These are phyloP conservation scores for Amanita fuliginea DNA, from an alignment of 768 basidiomycete species.

Conservation along the genomic window DNA sequence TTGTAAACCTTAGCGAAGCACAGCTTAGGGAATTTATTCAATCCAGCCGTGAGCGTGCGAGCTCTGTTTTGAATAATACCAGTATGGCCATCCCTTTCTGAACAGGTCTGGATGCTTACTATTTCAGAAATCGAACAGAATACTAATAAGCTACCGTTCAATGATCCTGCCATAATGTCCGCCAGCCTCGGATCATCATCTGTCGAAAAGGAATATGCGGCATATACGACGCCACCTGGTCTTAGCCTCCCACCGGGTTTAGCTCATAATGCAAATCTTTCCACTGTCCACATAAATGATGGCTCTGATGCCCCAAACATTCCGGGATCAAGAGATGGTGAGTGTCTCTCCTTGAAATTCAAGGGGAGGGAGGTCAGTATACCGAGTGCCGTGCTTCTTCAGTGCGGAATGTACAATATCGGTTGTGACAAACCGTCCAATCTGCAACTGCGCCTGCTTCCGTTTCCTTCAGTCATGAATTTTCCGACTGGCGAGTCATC, in stretches of 20 bases:
- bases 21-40: constrained; percentile 70
- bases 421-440: constrained; percentile 45
- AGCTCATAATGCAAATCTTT: constrained; percentile 13
- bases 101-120: background rate
- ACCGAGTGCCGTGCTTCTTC: constrained; percentile 83
- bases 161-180: constrained; percentile 75
- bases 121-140: background rate
- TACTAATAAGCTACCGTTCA: constrained; percentile 36
- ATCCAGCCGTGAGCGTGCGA: constrained; percentile 50
- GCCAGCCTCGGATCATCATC: constrained; percentile 43
- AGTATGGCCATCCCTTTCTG: constrained; percentile 11
- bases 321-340: constrained; percentile 46
- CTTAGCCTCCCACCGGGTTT: constrained; percentile 33
- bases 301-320: constrained; percentile 13
- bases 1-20: constrained; percentile 52
- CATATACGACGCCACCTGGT: constrained; percentile 61
- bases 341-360: constrained; percentile 42
- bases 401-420: constrained; percentile 77
- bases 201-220: constrained; percentile 14
- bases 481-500: constrained; percentile 23
- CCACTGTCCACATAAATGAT: constrained; percentile 13
- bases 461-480: constrained; percentile 23
- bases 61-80: constrained; percentile 15
- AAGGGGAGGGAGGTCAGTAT: constrained; percentile 82
- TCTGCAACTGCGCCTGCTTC: constrained; percentile 22